phyloP scores from a whole-genome alignment of 306 rosid species.

The Cyamopsis tetragonoloba region DNA sequence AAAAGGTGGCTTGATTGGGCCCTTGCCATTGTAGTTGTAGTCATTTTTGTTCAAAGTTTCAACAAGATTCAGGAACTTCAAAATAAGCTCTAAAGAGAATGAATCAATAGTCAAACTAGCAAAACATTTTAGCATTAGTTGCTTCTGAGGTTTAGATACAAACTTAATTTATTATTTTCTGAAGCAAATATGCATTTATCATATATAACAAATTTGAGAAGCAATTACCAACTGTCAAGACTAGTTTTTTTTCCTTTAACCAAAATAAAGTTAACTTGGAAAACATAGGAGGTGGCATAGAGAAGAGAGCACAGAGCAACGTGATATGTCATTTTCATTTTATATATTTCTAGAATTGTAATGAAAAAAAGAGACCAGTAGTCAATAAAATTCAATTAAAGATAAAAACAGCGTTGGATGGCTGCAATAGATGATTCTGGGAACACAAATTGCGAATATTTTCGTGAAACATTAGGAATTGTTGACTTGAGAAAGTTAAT shows the following conservation, averaged over 20 bases:
- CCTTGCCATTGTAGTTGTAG: slow-evolving; percentile 52
- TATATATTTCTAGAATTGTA: background rate
- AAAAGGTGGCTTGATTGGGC: slow-evolving; percentile 72
- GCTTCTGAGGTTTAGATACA: background rate
- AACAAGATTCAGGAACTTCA: background rate
- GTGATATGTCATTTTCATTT: background rate
- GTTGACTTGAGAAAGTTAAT: background rate
- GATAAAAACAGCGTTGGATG: background rate
- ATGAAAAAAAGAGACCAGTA: background rate
- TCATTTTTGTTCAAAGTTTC: slow-evolving; percentile 39
- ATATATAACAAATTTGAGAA: background rate
- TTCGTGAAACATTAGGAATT: background rate
- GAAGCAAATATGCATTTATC: background rate
- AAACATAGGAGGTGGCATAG: background rate
- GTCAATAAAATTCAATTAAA: background rate
- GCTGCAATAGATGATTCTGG: too few relatives aligned
- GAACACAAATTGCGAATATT: too few relatives aligned
- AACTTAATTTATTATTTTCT: background rate
- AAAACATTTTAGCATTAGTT: background rate
- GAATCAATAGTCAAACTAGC: background rate
- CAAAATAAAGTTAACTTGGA: background rate
- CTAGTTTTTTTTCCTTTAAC: background rate
- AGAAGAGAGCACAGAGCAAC: background rate
- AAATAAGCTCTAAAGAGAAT: background rate
- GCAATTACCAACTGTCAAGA: background rate